These are phyloP conservation scores for Aspergillus indologenus DNA, from an alignment of 495 filamentous ascomycete genomes.

Conservation along the genomic window DNA sequence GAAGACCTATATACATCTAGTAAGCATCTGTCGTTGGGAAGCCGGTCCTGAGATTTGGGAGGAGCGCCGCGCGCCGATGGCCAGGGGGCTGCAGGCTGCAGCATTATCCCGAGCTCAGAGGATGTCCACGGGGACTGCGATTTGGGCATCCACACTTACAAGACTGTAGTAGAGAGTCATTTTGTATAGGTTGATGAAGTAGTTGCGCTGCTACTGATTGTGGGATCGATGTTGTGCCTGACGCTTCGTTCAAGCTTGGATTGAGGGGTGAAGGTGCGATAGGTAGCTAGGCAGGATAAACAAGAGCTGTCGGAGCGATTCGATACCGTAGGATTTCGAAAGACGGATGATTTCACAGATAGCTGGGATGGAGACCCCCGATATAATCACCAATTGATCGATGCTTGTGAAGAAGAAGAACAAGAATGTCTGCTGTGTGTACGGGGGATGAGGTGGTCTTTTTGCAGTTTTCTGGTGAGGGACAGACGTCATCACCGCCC, in stretches of 20 bases:
- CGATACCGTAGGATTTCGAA: neutral
- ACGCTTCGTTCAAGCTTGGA: neutral
- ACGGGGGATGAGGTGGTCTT: slow-evolving; percentile 31
- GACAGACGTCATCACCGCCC: slow-evolving; percentile 38
- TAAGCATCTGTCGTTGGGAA: slow-evolving; percentile 4
- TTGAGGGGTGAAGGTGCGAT: slow-evolving; percentile 13
- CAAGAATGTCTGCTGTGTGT: slow-evolving; percentile 16
- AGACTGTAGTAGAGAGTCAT: slow-evolving; percentile 99
- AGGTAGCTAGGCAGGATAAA: slow-evolving; percentile 16
- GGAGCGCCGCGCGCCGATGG: neutral
- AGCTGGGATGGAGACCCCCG: neutral
- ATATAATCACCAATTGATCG: neutral
- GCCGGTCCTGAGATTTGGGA: too few species aligned
- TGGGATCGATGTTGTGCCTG: neutral
- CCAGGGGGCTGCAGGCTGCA: slow-evolving; percentile 14
- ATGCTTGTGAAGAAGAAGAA: neutral
- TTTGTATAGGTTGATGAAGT: slow-evolving; percentile 29
- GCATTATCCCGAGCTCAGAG: neutral
- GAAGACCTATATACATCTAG: slow-evolving; percentile 67
- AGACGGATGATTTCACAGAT: neutral
- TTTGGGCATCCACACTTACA: slow-evolving; percentile 53
- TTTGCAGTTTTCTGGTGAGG: slow-evolving; percentile 19
- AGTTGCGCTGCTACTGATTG: neutral
- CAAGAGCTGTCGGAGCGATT: slow-evolving; percentile 10
- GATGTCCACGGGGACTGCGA: neutral